Base-by-base conservation (phyloP, 176 grass and related monocot genomes). In the Aegilops longissima region DNA sequence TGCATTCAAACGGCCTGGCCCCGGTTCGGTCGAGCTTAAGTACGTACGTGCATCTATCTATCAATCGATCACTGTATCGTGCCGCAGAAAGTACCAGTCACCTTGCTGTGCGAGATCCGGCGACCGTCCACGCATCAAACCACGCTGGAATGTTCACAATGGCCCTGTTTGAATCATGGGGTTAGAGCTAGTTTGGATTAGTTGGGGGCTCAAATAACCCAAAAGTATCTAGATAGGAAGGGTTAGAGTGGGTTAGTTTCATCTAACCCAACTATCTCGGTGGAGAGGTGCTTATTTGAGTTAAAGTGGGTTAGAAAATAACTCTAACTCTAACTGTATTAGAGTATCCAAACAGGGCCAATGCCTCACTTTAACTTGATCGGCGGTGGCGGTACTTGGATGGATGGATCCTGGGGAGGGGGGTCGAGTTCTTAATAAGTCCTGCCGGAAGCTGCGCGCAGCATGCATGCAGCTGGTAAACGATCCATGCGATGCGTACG, bases 101-200 rank as follows among this genome's bases (percentile, higher is more conserved):
- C 59, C 49, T 38, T 81, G 81, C 85, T 91, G 81, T 81, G 81
- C 81, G 49, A 38, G 85, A 80, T 76, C 39, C 2, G 25, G 12
- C 11, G 44, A 14, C 6, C 78, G 16, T 54, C 51, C 51, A 18
- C 2, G 51, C 8, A 42, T 66, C 79, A 33, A 70, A 6, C 66
- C 33, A 11, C 4, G 80, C 20, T 23, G 21, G 83, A 90, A 86
- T 90, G 72, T 64, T 86, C 51, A 77, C 33, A 5, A 27, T 27
- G 1, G 27, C 27, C 27, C 27, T 27, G 27, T 27, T 27, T 27
- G 1, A 1, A 27, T 27, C 27, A 27, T 27, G 27, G 27, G 27
- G 27, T 27, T 27, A 27, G 27, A 27, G 27, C 1, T 27, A 27
- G 27, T 27, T 27, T 27, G 1, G 27, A 2, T 27, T 27, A 27